Conservation (phyloP, 352 stramenopile genomes). For the Sclerospora graminicola region DNA sequence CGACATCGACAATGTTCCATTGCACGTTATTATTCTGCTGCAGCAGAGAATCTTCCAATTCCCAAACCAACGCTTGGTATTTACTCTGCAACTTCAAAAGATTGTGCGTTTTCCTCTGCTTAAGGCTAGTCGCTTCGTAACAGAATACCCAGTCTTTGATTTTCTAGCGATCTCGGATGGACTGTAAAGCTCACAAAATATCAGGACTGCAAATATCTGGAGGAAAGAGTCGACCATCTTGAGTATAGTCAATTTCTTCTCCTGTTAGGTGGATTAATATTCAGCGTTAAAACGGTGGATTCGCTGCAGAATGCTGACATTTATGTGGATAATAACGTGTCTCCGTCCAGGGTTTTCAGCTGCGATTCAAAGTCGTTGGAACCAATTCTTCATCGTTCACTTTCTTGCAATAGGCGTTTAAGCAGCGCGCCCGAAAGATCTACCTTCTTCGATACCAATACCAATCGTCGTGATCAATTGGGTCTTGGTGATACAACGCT, state of each 20-base stretch:
- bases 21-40: constrained; percentile 97
- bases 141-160: constrained; percentile 92
- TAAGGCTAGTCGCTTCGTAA: constrained; percentile 96
- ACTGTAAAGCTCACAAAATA: constrained; percentile 99
- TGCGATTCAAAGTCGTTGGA: constrained; percentile 95
- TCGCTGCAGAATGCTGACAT: constrained; percentile 97
- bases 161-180: constrained; percentile 96
- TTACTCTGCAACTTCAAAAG: constrained; percentile 97
- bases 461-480: constrained; percentile 98
- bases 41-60: constrained; percentile 97
- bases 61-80: constrained; percentile 93
- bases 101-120: constrained; percentile 93
- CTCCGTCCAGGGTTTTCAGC: constrained; percentile 94
- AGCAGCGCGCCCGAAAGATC: constrained; percentile 95
- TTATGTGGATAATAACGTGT: constrained; percentile 96
- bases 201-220: constrained; percentile 99
- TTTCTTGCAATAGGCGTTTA: constrained; percentile 96
- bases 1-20: constrained; percentile 98
- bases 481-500: constrained; percentile 93
- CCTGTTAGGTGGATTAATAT: constrained; percentile 98
- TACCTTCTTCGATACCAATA: constrained; percentile 95
- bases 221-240: constrained; percentile 97
- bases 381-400: constrained; percentile 95
- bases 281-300: constrained; percentile 96
- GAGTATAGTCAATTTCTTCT: constrained; percentile 99